phyloP scores from a whole-genome alignment of 441 rosid species.

The Biscutella laevigata region DNA sequence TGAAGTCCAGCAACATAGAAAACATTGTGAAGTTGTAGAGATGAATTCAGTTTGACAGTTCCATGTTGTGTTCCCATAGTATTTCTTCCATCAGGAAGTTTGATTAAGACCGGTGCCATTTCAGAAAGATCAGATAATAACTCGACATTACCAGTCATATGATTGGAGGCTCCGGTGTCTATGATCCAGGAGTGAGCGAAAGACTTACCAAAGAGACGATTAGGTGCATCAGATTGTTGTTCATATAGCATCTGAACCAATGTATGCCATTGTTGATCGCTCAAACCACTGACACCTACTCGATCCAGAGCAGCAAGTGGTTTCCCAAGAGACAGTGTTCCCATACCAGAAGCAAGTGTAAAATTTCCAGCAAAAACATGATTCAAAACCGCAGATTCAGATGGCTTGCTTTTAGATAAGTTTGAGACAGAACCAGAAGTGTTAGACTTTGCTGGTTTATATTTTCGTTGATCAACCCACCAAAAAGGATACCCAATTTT shows the following conservation, averaged over 20 bases:
- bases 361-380: no score
- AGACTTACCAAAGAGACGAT: background rate
- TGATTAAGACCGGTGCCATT: background rate
- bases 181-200: background rate
- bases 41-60: fast-evolving
- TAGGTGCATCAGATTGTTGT: background rate
- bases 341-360: no score
- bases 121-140: background rate
- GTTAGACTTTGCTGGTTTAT: no score
- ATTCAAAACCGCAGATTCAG: no score
- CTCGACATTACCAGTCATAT: background rate
- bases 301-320: no score
- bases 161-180: background rate
- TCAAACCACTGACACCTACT: no score
- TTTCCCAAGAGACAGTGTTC: no score
- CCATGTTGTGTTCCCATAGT: fast-evolving
- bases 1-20: background rate
- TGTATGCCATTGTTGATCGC: background rate
- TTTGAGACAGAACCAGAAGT: no score
- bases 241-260: background rate
- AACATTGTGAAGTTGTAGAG: fast-evolving
- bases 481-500: no score
- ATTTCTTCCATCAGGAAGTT: background rate
- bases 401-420: no score
- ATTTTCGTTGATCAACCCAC: no score